Base-by-base conservation (phyloP, 2,329 filamentous ascomycete species). In the Uncinocarpus reesii region DNA sequence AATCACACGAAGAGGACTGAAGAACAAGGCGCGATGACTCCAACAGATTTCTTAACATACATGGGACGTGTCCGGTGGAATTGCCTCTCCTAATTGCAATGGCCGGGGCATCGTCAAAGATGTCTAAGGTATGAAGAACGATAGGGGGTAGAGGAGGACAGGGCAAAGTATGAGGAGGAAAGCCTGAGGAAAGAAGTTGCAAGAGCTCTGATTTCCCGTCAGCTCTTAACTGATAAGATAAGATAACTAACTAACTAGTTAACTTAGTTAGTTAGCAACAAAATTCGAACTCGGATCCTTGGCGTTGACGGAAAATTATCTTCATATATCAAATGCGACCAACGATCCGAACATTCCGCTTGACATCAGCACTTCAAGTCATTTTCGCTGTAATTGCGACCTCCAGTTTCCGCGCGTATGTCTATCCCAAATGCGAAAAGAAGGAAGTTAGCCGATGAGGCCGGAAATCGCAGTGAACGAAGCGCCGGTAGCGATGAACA, bases 61-160 rank as follows among this genome's bases (percentile, higher is more conserved):
- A 72, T 90, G 85, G 50, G 82, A 78, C 49, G 84, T 89, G 62
- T 89, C 80, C 32, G 81, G 77, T 48, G 85, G 85, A 52, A 90
- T 85, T 4, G 84, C 78, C 59, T 84, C 80, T 58, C 84, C 84
- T 31, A 85, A 49, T 29, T 58, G 21, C 32, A 50, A 20, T 7
- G 35, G 58, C 53, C 65, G 24, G 13, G 44, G 16, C 34, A 40
- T 40, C 10, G n/a, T n/a, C n/a, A n/a, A n/a, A n/a, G n/a, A n/a
- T n/a, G n/a, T n/a, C n/a, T n/a, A n/a, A n/a, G n/a, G n/a, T n/a
- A n/a, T n/a, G n/a, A n/a, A n/a, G n/a, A n/a, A n/a, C n/a, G n/a
- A n/a, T n/a, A n/a, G n/a, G n/a, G n/a, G n/a, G n/a, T n/a, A n/a
- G n/a, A n/a, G n/a, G n/a, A n/a, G n/a, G n/a, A n/a, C n/a, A n/a